Conservation (phyloP, 2,329 filamentous ascomycete genomes). For the Dactylonectria macrodidyma region DNA sequence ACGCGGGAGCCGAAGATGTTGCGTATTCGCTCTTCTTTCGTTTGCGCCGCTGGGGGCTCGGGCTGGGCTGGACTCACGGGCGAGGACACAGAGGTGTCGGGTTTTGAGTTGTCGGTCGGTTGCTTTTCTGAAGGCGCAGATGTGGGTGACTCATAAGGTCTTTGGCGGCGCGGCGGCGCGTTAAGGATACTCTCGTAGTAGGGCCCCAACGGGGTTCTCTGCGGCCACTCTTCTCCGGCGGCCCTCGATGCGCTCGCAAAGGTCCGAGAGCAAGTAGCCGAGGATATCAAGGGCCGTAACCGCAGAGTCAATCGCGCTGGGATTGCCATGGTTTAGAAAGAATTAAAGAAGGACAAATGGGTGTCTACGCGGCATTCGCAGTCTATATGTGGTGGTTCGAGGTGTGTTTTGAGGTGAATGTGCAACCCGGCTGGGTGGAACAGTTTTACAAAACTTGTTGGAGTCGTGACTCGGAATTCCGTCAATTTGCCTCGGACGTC, state of each 20-base stretch:
- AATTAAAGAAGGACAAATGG: background rate
- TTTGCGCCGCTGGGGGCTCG: slow-evolving; percentile 49
- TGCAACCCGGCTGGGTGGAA: slow-evolving; percentile 30
- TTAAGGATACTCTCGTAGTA: slow-evolving; percentile 74
- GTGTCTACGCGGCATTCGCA: slow-evolving; percentile 15
- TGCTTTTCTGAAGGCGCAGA: slow-evolving; percentile 50
- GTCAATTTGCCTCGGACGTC: slow-evolving; percentile 51
- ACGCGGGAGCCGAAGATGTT: slow-evolving; percentile 88
- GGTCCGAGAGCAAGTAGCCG: slow-evolving; percentile 40
- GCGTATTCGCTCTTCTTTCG: slow-evolving; percentile 68
- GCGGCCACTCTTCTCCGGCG: slow-evolving; percentile 51
- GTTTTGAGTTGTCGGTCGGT: slow-evolving; percentile 34
- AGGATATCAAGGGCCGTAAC: slow-evolving; percentile 48
- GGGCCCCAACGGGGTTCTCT: slow-evolving; percentile 64
- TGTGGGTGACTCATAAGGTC: slow-evolving; percentile 62
- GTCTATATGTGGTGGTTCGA: background rate
- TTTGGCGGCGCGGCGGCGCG: slow-evolving; percentile 56
- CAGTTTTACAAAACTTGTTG: slow-evolving; percentile 37
- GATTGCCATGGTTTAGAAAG: slow-evolving; percentile 48
- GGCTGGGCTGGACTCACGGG: slow-evolving; percentile 23
- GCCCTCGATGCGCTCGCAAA: slow-evolving; percentile 47
- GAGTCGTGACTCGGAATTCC: slow-evolving; percentile 47
- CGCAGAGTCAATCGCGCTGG: slow-evolving; percentile 50
- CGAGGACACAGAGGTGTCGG: slow-evolving; percentile 20
- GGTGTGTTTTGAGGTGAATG: slow-evolving; percentile 17